Conservation (phyloP, 352 stramenopile genomes). For the Stramenopiles sp. region DNA sequence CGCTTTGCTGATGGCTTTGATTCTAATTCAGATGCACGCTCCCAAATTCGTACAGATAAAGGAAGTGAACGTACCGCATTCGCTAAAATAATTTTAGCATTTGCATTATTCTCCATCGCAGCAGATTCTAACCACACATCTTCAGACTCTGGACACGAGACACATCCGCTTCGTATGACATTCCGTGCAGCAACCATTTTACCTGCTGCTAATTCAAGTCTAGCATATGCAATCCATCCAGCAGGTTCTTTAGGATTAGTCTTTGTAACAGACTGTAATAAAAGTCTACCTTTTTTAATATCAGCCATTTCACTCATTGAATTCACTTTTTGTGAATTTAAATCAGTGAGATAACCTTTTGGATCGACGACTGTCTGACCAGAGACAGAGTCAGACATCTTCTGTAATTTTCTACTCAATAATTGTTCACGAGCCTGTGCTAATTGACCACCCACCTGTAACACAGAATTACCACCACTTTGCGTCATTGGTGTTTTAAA, state of each 20-base stretch:
- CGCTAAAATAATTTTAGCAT: constrained; percentile 79
- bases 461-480: neutral
- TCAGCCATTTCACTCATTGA: constrained; percentile 68
- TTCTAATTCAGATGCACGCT: constrained; percentile 73
- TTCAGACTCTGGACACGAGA: constrained; percentile 68
- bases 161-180: constrained; percentile 82
- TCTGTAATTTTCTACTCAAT: constrained; percentile 28
- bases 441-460: neutral
- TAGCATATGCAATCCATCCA: constrained; percentile 87
- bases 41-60: constrained; percentile 71
- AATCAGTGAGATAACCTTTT: constrained; percentile 73
- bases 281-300: constrained; percentile 81
- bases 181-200: constrained; percentile 45
- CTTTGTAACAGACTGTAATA: constrained; percentile 74
- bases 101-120: constrained; percentile 60
- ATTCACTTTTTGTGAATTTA: constrained; percentile 40
- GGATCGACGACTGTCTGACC: constrained; percentile 86
- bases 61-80: constrained; percentile 63
- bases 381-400: constrained; percentile 72
- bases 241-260: constrained; percentile 92
- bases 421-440: constrained; percentile 3
- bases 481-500: neutral
- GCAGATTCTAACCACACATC: constrained; percentile 94
- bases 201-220: constrained; percentile 59
- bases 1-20: constrained; percentile 41